Conservation (phyloP, 257 asterid genomes). For the Penstemon barbatus region DNA sequence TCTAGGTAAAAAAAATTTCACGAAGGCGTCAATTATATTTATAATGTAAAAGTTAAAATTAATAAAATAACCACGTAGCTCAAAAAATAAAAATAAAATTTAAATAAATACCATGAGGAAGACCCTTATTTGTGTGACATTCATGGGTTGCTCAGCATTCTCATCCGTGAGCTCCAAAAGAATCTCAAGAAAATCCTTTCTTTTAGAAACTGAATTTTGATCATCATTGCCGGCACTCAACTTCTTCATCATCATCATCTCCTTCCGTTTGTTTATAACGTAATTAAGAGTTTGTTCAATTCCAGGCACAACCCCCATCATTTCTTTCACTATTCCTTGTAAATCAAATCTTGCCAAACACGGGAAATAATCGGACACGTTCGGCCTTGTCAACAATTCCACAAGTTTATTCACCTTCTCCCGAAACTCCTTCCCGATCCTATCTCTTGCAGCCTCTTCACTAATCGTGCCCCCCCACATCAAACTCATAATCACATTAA, state of each 20-base stretch:
- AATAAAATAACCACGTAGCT: no score
- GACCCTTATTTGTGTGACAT: not conserved
- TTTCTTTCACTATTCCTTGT: not conserved
- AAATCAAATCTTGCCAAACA: not conserved
- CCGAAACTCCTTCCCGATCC: not conserved
- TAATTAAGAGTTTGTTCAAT: not conserved
- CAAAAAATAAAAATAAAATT: no score
- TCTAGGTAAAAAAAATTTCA: no score
- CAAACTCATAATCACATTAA: constrained; percentile 1
- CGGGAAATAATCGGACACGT: constrained; percentile 5
- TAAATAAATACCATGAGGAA: not conserved
- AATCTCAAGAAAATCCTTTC: not conserved
- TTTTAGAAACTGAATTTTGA: no score
- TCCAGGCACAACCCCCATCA: no score
- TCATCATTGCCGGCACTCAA: not conserved
- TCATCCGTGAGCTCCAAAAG: not conserved
- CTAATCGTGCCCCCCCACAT: not conserved
- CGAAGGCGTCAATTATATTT: no score
- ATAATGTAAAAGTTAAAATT: no score
- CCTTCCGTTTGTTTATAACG: not conserved
- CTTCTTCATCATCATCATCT: not conserved
- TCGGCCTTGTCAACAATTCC: constrained; percentile 6
- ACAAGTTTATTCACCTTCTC: not conserved
- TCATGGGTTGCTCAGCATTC: not conserved
- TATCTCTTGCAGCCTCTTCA: not conserved